Evolutionary conservation across 2,329 filamentous ascomycete species (phyloP), one percentile per base, ranked within the genome.

Genomic region (Ophiostoma himal-ulmi): DNA sequence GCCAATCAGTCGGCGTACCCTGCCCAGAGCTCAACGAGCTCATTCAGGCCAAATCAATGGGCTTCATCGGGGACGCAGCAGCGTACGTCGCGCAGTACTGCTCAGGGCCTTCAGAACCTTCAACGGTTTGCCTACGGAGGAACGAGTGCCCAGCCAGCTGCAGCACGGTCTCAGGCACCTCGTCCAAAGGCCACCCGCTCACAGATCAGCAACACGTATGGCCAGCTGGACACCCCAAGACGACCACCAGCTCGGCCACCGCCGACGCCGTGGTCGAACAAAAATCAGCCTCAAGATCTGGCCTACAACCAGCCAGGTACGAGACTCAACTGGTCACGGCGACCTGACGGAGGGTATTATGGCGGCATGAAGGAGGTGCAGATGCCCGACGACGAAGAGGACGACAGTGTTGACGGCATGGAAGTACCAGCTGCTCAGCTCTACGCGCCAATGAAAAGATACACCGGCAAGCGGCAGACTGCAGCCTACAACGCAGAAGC

Each of bases 1-100:
- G 66, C 39, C 2, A 22, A 30, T 1, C 65, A 67, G 26, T 26
- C 66, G 20, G 14, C 22, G 14, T n/a, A 44, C 37, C 20, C 36
- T 20, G 8, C 65, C 3, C 26, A 37, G 52, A 44, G 66, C 3
- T 26, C 44, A 3, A 37, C 17, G 52, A 64, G 39, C 13, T 41
- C 52, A 1, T 69, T 69, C 17, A 37, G 52, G 7, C 70, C 70
- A 20, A 71, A 71, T 10, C 68, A 67, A 26, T 71, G 68, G 68
- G 70, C 70, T 14, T 62, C 36, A 1, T 69, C 70, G 0, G 70
- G 67, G 8, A 36, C 52, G 1, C 67, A 44, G 52, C 11, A 64
- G 52, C 34, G 11, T 2, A 17, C 20, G 6, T 37, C 65, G 65
- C 37, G 22, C n/a, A 67, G n/a, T 17, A 37, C 22, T 3, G 41